Percentiles rank a stretch among this genome's conserved stretches.
Evolutionary conservation across 2,329 filamentous ascomycete species (phyloP).

Genomic region (Harringtonia lauricola): DNA sequence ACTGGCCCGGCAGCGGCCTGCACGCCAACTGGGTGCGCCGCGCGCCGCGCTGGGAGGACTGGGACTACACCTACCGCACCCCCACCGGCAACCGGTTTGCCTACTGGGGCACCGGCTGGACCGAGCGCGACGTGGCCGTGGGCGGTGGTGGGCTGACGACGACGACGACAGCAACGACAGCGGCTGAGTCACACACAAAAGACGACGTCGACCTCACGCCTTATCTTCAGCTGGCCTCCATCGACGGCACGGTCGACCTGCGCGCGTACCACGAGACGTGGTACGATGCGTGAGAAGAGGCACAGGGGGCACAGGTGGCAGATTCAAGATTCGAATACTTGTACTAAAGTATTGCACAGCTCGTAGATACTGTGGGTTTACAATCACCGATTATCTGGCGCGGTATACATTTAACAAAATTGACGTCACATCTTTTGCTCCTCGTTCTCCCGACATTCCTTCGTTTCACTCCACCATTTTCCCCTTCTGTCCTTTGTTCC

Average conservation of each 20-base stretch:
- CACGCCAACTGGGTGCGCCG: conserved; percentile 3
- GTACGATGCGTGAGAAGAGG: neutral
- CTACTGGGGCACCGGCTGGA: conserved; percentile 8
- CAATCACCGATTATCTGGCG: no score
- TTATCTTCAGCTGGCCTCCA: neutral
- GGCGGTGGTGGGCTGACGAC: no score
- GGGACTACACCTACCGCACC: conserved; percentile 1
- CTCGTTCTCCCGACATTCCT: no score
- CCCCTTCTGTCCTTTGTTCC: no score
- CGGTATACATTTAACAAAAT: no score
- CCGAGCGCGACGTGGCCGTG: neutral
- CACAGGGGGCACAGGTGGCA: no score
- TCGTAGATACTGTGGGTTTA: no score
- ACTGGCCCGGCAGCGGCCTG: conserved; percentile 11
- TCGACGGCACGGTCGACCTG: neutral
- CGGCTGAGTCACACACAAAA: neutral
- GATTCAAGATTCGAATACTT: no score
- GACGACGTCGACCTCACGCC: neutral
- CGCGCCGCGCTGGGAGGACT: conserved; percentile 10
- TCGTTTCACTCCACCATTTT: no score
- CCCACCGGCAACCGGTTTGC: conserved; percentile 3
- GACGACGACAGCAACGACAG: no score
- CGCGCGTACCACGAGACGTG: neutral
- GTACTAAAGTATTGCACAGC: no score
- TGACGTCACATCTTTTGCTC: no score